phyloP scores from a whole-genome alignment of 192 early-diverging fungal genomes.

The Coemansia guatemalensis region DNA sequence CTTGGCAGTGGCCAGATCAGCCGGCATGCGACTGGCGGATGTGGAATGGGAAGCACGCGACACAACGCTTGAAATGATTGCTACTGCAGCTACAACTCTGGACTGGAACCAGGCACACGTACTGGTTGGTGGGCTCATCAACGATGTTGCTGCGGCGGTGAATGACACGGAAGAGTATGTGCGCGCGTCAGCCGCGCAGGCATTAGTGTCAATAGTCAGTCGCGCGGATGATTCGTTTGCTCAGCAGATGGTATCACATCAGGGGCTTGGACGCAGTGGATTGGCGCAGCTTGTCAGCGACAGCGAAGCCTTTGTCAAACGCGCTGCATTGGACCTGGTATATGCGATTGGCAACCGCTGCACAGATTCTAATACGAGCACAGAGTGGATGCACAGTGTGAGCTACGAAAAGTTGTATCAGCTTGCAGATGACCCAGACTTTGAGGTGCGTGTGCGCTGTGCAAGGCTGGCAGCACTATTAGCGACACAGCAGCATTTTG shows the following conservation, averaged over 20 bases:
- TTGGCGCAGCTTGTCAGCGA: slow-evolving; percentile 24
- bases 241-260: background rate
- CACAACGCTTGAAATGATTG: slow-evolving; percentile 38
- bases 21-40: slow-evolving; percentile 27
- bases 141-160: slow-evolving; percentile 20
- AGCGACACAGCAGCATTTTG: slow-evolving; percentile 9
- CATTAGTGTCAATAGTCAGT: slow-evolving; percentile 14
- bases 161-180: slow-evolving; percentile 47
- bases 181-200: slow-evolving; percentile 34
- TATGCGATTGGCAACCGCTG: slow-evolving; percentile 9
- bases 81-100: background rate
- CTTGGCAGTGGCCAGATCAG: slow-evolving; percentile 1
- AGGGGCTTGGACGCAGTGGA: background rate
- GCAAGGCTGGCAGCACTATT: slow-evolving; percentile 18
- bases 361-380: background rate
- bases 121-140: slow-evolving; percentile 7
- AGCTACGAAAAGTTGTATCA: slow-evolving; percentile 16
- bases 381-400: slow-evolving; percentile 26
- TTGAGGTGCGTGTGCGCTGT: slow-evolving; percentile 50
- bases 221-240: background rate
- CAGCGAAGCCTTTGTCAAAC: slow-evolving; percentile 48
- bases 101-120: background rate
- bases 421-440: slow-evolving; percentile 38
- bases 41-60: slow-evolving; percentile 51
- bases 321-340: slow-evolving; percentile 36